These are phyloP conservation scores for Taphrina communis DNA, from an alignment of 1,139 yeast genomes.

Conservation along the genomic window DNA sequence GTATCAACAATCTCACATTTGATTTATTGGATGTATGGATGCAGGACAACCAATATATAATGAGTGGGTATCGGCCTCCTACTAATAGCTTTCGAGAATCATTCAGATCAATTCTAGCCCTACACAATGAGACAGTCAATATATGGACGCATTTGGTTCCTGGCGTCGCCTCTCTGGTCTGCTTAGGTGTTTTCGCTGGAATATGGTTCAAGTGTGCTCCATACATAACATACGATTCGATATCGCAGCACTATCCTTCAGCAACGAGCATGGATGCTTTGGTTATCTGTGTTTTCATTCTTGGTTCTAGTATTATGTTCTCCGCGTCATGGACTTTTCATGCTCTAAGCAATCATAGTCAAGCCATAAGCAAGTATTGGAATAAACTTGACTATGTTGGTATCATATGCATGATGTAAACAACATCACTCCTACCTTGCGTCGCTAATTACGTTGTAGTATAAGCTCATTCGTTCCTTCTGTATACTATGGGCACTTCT, in stretches of 20 bases:
- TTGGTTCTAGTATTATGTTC: conserved; percentile 66
- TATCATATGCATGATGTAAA: conserved; percentile 68
- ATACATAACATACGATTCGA: background rate
- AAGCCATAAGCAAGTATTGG: conserved; percentile 64
- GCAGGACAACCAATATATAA: conserved; percentile 78
- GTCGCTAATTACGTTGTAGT: conserved; percentile 1
- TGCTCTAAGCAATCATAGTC: conserved; percentile 76
- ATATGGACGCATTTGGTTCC: conserved; percentile 83
- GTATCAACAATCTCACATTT: conserved; percentile 48
- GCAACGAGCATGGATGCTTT: conserved; percentile 54
- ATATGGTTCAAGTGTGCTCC: background rate
- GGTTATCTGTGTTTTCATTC: conserved; percentile 56
- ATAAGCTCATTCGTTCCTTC: conserved; percentile 76
- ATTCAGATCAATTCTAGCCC: conserved; percentile 62
- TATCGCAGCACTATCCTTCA: conserved; percentile 12
- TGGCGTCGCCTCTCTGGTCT: conserved; percentile 46
- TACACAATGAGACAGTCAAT: conserved; percentile 86
- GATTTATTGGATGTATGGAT: conserved; percentile 81
- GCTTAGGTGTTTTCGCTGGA: background rate
- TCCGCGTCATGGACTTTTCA: conserved; percentile 79
- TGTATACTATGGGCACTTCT: conserved; percentile 69
- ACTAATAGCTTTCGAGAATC: conserved; percentile 63
- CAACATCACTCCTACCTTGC: background rate
- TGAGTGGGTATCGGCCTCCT: conserved; percentile 74
- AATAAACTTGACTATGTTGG: conserved; percentile 88